Evolutionary conservation across 805 yeast species (phyloP), one percentile per base, ranked within the genome.

Genomic region (Sugiyamaella lignohabitans): DNA sequence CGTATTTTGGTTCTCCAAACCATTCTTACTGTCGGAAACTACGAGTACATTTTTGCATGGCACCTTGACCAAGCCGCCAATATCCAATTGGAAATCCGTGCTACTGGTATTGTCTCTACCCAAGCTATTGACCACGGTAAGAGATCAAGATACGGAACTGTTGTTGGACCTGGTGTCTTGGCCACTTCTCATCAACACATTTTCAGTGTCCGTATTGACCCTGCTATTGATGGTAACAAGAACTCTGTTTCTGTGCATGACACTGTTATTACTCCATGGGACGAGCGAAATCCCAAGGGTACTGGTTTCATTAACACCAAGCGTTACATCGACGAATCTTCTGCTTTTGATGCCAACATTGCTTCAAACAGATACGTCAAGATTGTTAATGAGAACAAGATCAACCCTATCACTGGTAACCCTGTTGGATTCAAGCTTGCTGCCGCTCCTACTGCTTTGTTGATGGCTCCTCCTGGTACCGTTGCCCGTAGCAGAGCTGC

Each of bases 161-260:
- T 75, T 53, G 82, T 84, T 49, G 87, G 86, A 40, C 89, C 88
- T 53, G 80, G 82, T 59, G 88, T 81, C 47, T 75, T 82, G 76
- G 94, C 94, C 44, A 82, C 91, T 24, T 82, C 80, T 71, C 94
- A 84, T 64, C 94, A 84, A 69, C 94, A 84, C 68, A 73, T 84
- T 61, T 70, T 84, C 57, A 78, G 85, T 10, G 80, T 84, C 68
- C 79, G 93, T 73, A 76, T 85, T 58, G 93, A 84, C 65, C 84
- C 89, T 40, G 86, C 89, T 51, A 63, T 84, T 42, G 94, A 84
- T 63, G 94, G 94, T 57, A 83, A 84, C 66, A 72, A 79, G 55
- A 84, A 84, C 71, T 69, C 89, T 14, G 85, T 82, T 51, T 77
- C 74, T 40, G 82, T 74, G 57, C 87, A 82, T 59, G 93, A 84